These are phyloP conservation scores for Thinopyrum elongatum DNA, from an alignment of 176 grass and related monocot species.

Conservation along the genomic window DNA sequence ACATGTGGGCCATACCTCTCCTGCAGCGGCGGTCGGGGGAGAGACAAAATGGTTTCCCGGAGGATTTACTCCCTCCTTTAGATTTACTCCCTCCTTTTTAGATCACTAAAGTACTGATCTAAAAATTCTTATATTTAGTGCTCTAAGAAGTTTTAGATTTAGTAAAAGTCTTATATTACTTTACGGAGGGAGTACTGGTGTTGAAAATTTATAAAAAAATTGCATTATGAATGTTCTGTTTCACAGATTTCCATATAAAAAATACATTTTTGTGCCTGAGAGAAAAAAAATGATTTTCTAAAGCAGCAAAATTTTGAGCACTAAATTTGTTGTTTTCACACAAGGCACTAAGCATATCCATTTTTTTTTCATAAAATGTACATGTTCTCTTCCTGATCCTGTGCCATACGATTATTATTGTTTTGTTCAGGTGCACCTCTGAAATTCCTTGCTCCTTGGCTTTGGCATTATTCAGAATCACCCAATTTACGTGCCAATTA, in stretches of 20 bases:
- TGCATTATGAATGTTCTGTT: not conserved
- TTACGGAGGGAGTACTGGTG: rapidly evolving
- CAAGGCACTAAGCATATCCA: not conserved
- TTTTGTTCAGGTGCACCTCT: not conserved
- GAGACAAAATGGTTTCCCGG: too few species aligned
- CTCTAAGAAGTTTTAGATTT: too few species aligned
- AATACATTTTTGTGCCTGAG: not conserved
- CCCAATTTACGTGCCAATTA: too few species aligned
- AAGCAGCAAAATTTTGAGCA: not conserved
- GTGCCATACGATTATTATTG: not conserved
- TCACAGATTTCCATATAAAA: not conserved
- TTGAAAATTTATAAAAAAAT: not conserved
- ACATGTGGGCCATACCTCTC: not conserved
- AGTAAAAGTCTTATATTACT: too few species aligned
- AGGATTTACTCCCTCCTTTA: too few species aligned
- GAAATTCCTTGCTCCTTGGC: too few species aligned
- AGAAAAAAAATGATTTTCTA: not conserved
- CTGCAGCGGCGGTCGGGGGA: too few species aligned
- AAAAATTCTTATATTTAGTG: too few species aligned
- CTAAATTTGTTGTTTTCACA: not conserved
- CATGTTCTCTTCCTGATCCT: not conserved
- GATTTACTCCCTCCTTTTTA: too few species aligned
- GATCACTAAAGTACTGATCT: too few species aligned
- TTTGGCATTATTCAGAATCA: not conserved
- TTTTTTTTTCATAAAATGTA: not conserved